Evolutionary conservation across 305 asterid species (phyloP), one percentile per base, ranked within the genome.

Genomic region (Ilex paraguariensis): DNA sequence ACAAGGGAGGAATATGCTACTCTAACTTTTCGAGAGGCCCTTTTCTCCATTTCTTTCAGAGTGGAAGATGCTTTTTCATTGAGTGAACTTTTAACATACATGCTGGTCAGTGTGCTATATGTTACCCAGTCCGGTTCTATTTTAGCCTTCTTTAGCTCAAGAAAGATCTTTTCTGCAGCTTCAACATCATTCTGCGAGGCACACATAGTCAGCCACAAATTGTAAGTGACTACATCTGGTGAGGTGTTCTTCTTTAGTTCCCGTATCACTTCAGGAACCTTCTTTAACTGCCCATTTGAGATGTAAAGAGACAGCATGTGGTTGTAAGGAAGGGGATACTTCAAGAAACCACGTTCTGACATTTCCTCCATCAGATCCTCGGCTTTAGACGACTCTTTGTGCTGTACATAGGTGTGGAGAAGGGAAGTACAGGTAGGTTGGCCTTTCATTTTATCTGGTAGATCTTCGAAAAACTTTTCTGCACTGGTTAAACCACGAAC

Each of bases 41-140:
- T 77, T 67, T 82, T 82, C 84, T 91, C 98, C 97, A 91, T 91
- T 65, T 87, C 95, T 70, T 81, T 85, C 69, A 91, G 63, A 17
- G 85, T 65, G 4, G 78, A 69, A 60, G 73, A 82, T 10, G 98
- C 98, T 66, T 91, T 87, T 33, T 85, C 89, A 49, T 13, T 66
- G 31, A 82, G 82, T 9, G 93, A 87, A 63, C 76, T 83, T 77
- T 83, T 91, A 65, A 79, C 77, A 70, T 87, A 91, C 66, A 91
- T 78, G 76, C 75, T 87, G 57, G 95, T 70, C 80, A 91, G 16
- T 39, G 92, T 87, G 82, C 97, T 91, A 77, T 85, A 80, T 3
- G 98, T 91, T 56, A 91, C 63, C 98, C 98, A 91, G 59, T 83
- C 93, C 5, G 97, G 95, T 68, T 85, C 86, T 28, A 83, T 61